A percentile compares a stretch with the other conserved stretches of the same genome.
Evolutionary conservation across 1,139 yeast genomes (phyloP).

Genomic region (Arxiozyma bovina): DNA sequence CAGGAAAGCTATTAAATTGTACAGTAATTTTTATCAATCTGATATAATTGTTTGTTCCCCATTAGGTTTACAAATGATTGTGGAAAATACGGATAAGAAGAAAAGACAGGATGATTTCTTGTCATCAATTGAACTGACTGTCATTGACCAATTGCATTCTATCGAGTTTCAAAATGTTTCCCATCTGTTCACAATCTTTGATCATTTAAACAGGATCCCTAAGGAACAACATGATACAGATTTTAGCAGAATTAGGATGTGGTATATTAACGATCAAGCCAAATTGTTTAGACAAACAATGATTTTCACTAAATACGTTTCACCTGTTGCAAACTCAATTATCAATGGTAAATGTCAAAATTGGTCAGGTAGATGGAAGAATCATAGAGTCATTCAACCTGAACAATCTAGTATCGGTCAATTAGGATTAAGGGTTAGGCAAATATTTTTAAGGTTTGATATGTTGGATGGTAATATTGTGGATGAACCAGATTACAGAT

Average conservation of each 20-base stretch:
- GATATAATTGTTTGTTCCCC: constrained; percentile 91
- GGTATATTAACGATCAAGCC: constrained; percentile 86
- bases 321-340: constrained; percentile 73
- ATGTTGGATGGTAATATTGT: constrained; percentile 40
- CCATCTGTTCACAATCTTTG: constrained; percentile 63
- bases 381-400: constrained; percentile 31
- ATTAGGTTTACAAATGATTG: constrained; percentile 73
- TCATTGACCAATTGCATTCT: constrained; percentile 79
- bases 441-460: constrained; percentile 64
- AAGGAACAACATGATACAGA: constrained; percentile 74
- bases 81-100: constrained; percentile 47
- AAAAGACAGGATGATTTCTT: constrained; percentile 61
- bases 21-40: constrained; percentile 74
- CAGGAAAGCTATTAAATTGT: constrained; percentile 74
- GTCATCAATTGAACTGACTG: constrained; percentile 74
- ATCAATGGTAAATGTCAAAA: constrained; percentile 52
- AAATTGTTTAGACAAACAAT: constrained; percentile 66
- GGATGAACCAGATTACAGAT: constrained; percentile 70
- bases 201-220: constrained; percentile 69
- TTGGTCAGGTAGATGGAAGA: constrained; percentile 56
- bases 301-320: constrained; percentile 59
- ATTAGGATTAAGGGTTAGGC: constrained; percentile 52
- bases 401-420: constrained; percentile 38
- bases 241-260: constrained; percentile 83
- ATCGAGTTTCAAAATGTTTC: constrained; percentile 93